These are phyloP conservation scores for Leucaena leucocephala DNA, from an alignment of 306 rosid genomes.

Conservation along the genomic window DNA sequence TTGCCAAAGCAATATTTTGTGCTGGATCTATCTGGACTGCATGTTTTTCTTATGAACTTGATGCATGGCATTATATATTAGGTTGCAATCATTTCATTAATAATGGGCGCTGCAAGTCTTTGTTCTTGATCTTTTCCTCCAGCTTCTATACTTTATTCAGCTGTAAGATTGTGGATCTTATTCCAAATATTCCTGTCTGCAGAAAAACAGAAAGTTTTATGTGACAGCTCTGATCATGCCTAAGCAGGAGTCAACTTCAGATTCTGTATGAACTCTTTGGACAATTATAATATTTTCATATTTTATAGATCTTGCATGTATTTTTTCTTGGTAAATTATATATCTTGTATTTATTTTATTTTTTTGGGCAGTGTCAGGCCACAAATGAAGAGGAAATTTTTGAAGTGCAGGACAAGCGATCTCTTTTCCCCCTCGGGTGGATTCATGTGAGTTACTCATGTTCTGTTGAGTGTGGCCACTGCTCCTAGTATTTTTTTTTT, in stretches of 20 bases:
- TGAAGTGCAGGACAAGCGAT: conserved; percentile 88
- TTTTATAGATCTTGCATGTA: conserved; percentile 6
- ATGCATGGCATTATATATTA: conserved; percentile 2
- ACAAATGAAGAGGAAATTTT: conserved; percentile 97
- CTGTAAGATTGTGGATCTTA: conserved; percentile 34
- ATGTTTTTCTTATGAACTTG: conserved; percentile 19
- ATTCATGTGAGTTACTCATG: conserved; percentile 77
- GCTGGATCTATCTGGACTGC: neutral
- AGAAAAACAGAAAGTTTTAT: conserved; percentile 90
- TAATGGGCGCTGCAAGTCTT: conserved; percentile 2
- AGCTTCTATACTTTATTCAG: conserved; percentile 24
- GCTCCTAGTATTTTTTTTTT: neutral
- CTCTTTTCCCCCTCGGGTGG: conserved; percentile 99
- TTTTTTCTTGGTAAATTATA: neutral
- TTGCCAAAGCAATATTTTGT: conserved; percentile 10
- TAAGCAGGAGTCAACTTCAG: conserved; percentile 89
- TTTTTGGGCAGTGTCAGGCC: conserved; percentile 78
- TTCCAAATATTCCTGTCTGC: conserved; percentile 41
- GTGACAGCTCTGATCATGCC: conserved; percentile 92
- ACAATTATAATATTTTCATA: conserved; percentile 27
- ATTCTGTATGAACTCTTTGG: conserved; percentile 68
- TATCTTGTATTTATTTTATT: conserved; percentile 21
- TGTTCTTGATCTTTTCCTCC: neutral
- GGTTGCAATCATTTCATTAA: conserved; percentile 1
- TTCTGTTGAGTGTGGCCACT: neutral